These are phyloP conservation scores for Dactylis glomerata DNA, from an alignment of 176 grass and related monocot species.

Conservation along the genomic window DNA sequence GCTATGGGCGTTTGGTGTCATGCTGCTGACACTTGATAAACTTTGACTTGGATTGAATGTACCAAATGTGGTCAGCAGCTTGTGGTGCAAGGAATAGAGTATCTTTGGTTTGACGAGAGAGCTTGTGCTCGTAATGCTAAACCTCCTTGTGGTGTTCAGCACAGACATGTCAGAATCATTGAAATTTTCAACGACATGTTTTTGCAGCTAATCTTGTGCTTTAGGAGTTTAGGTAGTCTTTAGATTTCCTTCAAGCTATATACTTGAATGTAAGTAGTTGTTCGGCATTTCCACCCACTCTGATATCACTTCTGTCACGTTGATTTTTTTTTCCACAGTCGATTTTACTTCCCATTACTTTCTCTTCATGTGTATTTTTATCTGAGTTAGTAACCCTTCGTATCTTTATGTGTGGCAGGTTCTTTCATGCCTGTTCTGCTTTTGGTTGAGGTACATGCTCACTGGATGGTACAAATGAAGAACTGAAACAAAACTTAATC, in stretches of 20 bases:
- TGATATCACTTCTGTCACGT: not conserved
- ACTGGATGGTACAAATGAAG: conserved; percentile 98
- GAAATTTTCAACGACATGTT: too few relatives aligned
- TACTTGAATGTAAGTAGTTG: not conserved
- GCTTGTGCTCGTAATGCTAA: conserved; percentile 3
- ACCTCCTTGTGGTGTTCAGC: not conserved
- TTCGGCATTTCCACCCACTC: not conserved
- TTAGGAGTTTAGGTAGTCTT: not conserved
- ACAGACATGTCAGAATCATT: not conserved
- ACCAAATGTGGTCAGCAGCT: not conserved
- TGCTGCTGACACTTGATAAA: not conserved
- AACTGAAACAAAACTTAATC: not conserved
- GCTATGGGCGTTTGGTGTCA: not conserved
- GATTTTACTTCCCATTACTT: not conserved
- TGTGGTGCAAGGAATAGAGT: not conserved
- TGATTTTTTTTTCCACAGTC: not conserved
- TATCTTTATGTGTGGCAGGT: conserved; percentile 54
- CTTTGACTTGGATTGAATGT: not conserved
- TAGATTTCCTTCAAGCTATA: not conserved
- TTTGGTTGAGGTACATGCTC: conserved; percentile 79
- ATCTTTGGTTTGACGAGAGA: not conserved
- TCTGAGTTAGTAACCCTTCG: not conserved
- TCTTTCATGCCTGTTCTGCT: conserved; percentile 83
- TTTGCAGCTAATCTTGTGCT: not conserved
- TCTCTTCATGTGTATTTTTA: not conserved